Evolutionary conservation across 2,329 filamentous ascomycete genomes (phyloP).

Genomic region (Stagonosporopsis tanaceti): DNA sequence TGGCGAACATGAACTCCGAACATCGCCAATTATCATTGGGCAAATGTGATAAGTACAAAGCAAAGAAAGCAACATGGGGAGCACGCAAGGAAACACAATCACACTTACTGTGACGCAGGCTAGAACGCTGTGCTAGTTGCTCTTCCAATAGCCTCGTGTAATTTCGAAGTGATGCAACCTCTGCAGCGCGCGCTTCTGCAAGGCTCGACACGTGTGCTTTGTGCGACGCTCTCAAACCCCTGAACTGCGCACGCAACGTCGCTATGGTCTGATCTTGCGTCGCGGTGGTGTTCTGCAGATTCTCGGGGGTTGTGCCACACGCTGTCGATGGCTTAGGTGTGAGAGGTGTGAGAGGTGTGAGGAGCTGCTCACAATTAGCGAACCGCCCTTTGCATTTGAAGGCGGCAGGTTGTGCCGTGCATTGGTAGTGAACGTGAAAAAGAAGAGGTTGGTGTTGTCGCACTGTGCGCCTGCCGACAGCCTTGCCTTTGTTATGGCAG

Average conservation of each 20-base stretch:
- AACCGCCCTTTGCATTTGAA: slow-evolving; percentile 1
- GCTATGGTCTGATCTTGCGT: slow-evolving; percentile 45
- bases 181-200: slow-evolving; percentile 49
- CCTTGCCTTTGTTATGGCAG: not conserved
- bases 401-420: not conserved
- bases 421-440: not conserved
- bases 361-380: slow-evolving; percentile 32
- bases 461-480: slow-evolving; percentile 1
- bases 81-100: slow-evolving; percentile 9
- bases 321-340: slow-evolving; percentile 22
- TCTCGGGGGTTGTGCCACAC: slow-evolving; percentile 34
- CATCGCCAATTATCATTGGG: slow-evolving; percentile 9
- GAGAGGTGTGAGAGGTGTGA: slow-evolving; percentile 4
- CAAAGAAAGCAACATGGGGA: slow-evolving; percentile 7
- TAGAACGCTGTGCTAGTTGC: slow-evolving; percentile 36
- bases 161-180: slow-evolving; percentile 50
- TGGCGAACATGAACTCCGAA: slow-evolving; percentile 17
- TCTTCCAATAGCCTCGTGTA: slow-evolving; percentile 52
- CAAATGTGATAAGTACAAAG: not conserved
- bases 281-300: slow-evolving; percentile 40
- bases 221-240: slow-evolving; percentile 48
- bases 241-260: slow-evolving; percentile 47
- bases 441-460: not conserved
- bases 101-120: slow-evolving; percentile 42
- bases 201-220: slow-evolving; percentile 51